A percentile compares a stretch with the other conserved stretches of the same genome.
phyloP scores from a whole-genome alignment of 2,329 filamentous ascomycete species.

The Nothomitra cinnamomea region DNA sequence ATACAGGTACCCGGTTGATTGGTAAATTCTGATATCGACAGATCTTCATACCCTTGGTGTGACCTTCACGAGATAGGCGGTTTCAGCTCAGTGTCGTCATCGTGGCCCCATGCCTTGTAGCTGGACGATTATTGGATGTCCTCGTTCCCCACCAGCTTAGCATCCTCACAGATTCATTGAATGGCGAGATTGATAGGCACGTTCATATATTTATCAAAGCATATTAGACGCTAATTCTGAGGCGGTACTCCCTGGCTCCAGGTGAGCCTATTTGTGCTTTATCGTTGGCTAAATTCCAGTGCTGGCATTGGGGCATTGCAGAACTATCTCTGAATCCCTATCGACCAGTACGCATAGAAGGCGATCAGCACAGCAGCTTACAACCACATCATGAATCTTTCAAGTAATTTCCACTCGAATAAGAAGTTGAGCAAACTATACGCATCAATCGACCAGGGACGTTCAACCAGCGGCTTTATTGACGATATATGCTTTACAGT shows the following conservation, averaged over 20 bases:
- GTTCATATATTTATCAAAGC: not conserved
- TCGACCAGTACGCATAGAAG: conserved; percentile 40
- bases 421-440: conserved; percentile 48
- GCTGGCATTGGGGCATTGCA: conserved; percentile 34
- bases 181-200: conserved; percentile 20
- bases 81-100: conserved; percentile 52
- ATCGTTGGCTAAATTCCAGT: conserved; percentile 31
- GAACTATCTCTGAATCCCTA: conserved; percentile 33
- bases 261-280: conserved; percentile 33
- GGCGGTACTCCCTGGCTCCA: conserved; percentile 33
- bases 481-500: conserved; percentile 43
- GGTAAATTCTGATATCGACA: not conserved
- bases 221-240: not conserved
- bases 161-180: conserved; percentile 55
- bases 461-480: conserved; percentile 40
- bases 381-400: conserved; percentile 49
- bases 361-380: conserved; percentile 44
- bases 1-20: not conserved
- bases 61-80: conserved; percentile 48
- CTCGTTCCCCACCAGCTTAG: conserved; percentile 69
- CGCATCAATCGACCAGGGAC: conserved; percentile 46
- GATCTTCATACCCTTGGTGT: conserved; percentile 61
- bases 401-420: conserved; percentile 52
- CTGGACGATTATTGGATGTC: conserved; percentile 55
- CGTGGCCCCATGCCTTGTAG: conserved; percentile 50